These are phyloP conservation scores for Kazachstania taianensis DNA, from an alignment of 805 yeast species.

Conservation along the genomic window DNA sequence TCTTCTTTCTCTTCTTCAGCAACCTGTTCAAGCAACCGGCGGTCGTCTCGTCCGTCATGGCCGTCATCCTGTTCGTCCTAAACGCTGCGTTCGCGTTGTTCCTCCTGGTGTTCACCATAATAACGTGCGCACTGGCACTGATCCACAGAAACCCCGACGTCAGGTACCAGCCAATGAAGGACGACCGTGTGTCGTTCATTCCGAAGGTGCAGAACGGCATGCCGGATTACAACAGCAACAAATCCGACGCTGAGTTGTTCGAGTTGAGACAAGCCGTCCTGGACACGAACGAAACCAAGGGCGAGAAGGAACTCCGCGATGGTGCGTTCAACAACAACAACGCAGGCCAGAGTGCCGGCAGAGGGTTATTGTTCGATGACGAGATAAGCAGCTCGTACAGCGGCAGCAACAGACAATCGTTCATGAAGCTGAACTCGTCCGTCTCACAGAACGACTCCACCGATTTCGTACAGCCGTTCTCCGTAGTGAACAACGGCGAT, in stretches of 20 bases:
- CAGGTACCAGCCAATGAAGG: slow-evolving; percentile 91
- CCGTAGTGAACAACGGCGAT: slow-evolving; percentile 1
- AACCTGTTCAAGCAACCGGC: slow-evolving; percentile 74
- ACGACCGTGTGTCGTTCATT: slow-evolving; percentile 92
- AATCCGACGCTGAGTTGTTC: slow-evolving; percentile 26
- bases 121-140: slow-evolving; percentile 78
- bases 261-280: slow-evolving; percentile 30
- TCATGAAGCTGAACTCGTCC: not conserved
- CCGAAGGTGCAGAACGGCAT: slow-evolving; percentile 42
- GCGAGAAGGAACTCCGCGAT: slow-evolving; percentile 19
- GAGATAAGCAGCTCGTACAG: slow-evolving; percentile 11
- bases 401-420: not conserved
- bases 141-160: slow-evolving; percentile 88
- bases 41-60: slow-evolving; percentile 86
- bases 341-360: too few species aligned
- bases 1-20: slow-evolving; percentile 84
- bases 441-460: not conserved
- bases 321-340: slow-evolving; percentile 10
- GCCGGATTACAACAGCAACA: slow-evolving; percentile 15
- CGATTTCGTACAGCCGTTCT: slow-evolving; percentile 3
- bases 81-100: slow-evolving; percentile 84
- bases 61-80: slow-evolving; percentile 75
- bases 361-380: slow-evolving; percentile 4
- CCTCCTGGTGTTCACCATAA: slow-evolving; percentile 73
- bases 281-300: slow-evolving; percentile 28